Base-by-base conservation (phyloP, 2,329 filamentous ascomycete species). In the Hymenoscyphus occultus region DNA sequence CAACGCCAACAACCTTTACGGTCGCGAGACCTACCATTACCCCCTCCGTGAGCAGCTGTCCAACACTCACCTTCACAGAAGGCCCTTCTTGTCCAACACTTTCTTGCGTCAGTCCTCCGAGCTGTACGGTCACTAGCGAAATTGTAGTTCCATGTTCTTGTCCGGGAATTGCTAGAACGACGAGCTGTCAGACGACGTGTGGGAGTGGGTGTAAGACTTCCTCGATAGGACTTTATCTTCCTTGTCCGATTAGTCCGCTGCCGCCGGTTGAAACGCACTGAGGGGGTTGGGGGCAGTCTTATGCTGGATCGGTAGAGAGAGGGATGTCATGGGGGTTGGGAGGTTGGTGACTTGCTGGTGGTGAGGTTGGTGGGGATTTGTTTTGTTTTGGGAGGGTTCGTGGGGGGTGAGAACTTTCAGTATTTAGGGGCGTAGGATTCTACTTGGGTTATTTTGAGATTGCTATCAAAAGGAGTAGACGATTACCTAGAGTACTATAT, bases 151-250 rank as follows among this genome's bases (percentile, higher is more conserved):
- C 56, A 2, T 71, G 70, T 65, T 60, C 65, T 3, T 71, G 70
- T 60, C 60, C 35, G 3, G 32, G 51, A 2, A 65, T 71, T 5
- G 39, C 10, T 14, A 65, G 60, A 12, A 64, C 60, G 19, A 70
- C 68, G 39, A 63, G 58, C 12, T 71, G 70, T 59, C 63, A 54
- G 56, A 70, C 45, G 56, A 63, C 14, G 1, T 71, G 70, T 61
- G 64, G 67, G 42, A 65, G 51, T 1, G 64, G 65, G 0, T 71
- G 69, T 64, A 32, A n/a, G 9, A 70, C 66, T 62, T n/a, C 19
- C 54, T 32, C 9, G 59, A n/a, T 42, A 14, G 28, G 10, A 7
- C 16, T 42, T 1, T 60, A 19, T 60, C 32, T 60, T 42, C 45
- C 45, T 48, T 48, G 45, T 48, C 45, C 45, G 10, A 48, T 48